Evolutionary conservation across 257 asterid species (phyloP), one percentile per base, ranked within the genome.

Genomic region (Solanum pinnatisectum): DNA sequence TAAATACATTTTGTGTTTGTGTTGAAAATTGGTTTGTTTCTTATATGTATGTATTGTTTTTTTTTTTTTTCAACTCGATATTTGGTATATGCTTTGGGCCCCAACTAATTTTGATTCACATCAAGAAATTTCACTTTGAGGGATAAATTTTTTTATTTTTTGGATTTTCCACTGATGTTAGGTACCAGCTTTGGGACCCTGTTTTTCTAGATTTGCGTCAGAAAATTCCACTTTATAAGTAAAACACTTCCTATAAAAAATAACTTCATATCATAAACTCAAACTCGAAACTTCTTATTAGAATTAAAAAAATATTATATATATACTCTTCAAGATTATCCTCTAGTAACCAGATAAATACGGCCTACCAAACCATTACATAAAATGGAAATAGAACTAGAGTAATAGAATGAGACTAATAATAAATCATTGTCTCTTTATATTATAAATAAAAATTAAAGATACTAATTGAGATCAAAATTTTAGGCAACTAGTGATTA

Each of bases 31-130:
- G 18, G 3, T 13, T 11, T 44, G 18, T 44, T 44, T 49, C 8
- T 15, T 49, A 16, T 15, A 49, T 49, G 15, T 11, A 74, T 74
- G 44, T 36, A 36, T 13, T 77, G 1, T n/a, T 40, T 32, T 40
- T 6, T 1, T 14, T 1, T 1, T 25, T 25, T 11, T 67, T 1
- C 2, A 9, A 30, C 4, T 3, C 2, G 5, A 1, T 15, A 1
- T 70, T 30, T 15, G 12, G 4, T 30, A 32, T 32, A 0, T 33
- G 2, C 4, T 68, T 30, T 30, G 37, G 20, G 0, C 4, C 32
- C 2, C 4, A 4, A 30, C 23, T 30, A 70, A 70, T 15, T 14
- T 15, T 15, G 1, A 70, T 70, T 70, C 11, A 6, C 5, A 8
- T 14, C 5, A 20, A 15, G 3, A 70, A 30, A 16, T 30, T 22